Evolutionary conservation across 108 stramenopile species (phyloP), one percentile per base, ranked within the genome.

Genomic region (Nitzschia putrida): DNA sequence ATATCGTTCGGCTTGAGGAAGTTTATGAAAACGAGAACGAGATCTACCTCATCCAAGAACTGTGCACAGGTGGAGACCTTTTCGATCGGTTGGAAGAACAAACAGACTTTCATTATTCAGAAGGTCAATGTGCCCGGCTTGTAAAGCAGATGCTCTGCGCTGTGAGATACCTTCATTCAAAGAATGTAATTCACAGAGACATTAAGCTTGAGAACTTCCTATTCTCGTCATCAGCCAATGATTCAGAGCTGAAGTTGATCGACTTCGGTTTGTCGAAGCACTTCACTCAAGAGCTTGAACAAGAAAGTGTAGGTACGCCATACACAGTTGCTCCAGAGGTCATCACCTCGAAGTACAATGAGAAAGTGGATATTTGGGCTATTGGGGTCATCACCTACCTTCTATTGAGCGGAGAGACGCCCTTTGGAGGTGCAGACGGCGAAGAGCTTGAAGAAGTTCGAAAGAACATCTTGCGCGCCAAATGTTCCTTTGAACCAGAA

Each of bases 111-210:
- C 88, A 89, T 66, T 94, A 94, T 61, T 82, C 88, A 8, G 96
- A 97, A 72, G 64, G 67, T 21, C 75, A 90, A 45, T 91, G 91
- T 73, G 86, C 89, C 12, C 51, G 66, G 8, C 69, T 92, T 42
- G 79, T 93, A 29, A 88, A 90, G 67, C 96, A 97, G 75, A 89
- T 98, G 78, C 58, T 97, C 40, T 85, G 82, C 12, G 89, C 91
- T 38, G 86, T 98, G 45, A 68, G 87, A 42, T 97, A 98, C 72
- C 80, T 98, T 24, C 98, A 98, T 76, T 78, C 82, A 6, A 92
- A 95, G 65, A 88, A 83, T n/a, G 79, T 97, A 29, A 88, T 96
- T 66, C 96, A 97, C 71, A 83, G 97, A 23, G 96, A 97, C 79
- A 80, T 97, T 57, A 98, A 98, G 79, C 73, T 98, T 55, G 83